A percentile compares a stretch with the other conserved stretches of the same genome.
Evolutionary conservation across 2,329 filamentous ascomycete genomes (phyloP).

Genomic region (Epichloe amarillans): DNA sequence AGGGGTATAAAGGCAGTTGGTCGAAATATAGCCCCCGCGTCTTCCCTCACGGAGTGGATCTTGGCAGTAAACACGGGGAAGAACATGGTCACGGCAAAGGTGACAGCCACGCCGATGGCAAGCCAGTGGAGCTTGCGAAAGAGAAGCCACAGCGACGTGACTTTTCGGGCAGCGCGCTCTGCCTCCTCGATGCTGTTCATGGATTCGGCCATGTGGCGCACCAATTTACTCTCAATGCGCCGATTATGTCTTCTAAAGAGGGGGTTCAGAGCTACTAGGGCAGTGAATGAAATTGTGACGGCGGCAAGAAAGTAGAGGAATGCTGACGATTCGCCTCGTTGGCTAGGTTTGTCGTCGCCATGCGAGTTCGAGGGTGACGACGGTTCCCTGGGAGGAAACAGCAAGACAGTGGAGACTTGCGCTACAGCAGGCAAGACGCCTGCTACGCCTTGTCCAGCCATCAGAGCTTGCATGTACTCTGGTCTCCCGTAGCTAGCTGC

Average conservation of each 20-base stretch:
- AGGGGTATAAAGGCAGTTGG: constrained; percentile 76
- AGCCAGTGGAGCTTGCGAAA: constrained; percentile 70
- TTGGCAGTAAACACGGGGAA: constrained; percentile 83
- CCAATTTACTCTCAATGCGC: constrained; percentile 36
- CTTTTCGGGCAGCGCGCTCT: constrained; percentile 37
- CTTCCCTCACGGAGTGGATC: constrained; percentile 33
- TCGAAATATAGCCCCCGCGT: constrained; percentile 45
- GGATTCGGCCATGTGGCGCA: constrained; percentile 35
- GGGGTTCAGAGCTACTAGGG: constrained; percentile 62
- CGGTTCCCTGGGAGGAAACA: constrained; percentile 25
- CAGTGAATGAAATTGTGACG: constrained; percentile 55
- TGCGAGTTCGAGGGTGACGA: constrained; percentile 6
- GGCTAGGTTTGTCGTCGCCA: constrained; percentile 10
- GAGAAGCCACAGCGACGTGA: constrained; percentile 46
- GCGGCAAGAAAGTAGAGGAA: constrained; percentile 89
- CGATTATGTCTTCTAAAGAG: constrained; percentile 49
- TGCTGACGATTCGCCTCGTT: constrained; percentile 42
- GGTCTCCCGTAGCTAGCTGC: constrained; percentile 71
- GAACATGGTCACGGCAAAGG: constrained; percentile 80
- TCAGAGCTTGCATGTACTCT: constrained; percentile 91
- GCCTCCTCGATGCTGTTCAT: constrained; percentile 38
- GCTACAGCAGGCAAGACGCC: constrained; percentile 80
- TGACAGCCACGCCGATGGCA: constrained; percentile 62
- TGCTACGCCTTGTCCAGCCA: constrained; percentile 85
- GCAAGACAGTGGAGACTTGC: constrained; percentile 72